Base-by-base conservation (phyloP, 371 early-diverging fungal species). In the Capniomyces stellatus region DNA sequence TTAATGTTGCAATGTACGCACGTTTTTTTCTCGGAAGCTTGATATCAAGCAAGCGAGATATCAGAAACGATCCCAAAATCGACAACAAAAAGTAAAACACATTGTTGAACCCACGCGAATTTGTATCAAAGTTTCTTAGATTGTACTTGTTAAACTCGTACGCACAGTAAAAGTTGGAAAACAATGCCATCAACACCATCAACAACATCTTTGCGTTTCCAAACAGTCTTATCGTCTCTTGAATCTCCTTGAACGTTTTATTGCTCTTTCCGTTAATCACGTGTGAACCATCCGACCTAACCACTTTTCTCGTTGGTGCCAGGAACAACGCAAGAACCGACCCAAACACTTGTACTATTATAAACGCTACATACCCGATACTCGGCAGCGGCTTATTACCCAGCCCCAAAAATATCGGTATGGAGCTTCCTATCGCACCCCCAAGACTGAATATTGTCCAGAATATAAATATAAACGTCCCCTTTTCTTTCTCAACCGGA, bases 401-500 rank as follows among this genome's bases (percentile, higher is more conserved):
- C n/a, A n/a, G n/a, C n/a, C 81, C 81, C 54, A 81, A 54, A 41
- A 59, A 73, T 51, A 85, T 76, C 18, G 80, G 55, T 46, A 86
- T 74, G 13, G 81, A 58, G 40, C 75, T 74, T 24, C 87, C 85
- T 28, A 85, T 56, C 57, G 82, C 74, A 53, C 78, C 83, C 50
- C 85, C 85, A 29, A 75, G 63, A 64, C 82, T 85, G 67, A 85
- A 83, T 50, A 82, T 75, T 56, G 74, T 66, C 86, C 86, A 85
- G 67, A 85, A 85, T 48, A 79, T 74, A 39, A 80, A 74, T 52
- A 85, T 78, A 61, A 71, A 84, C 49, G 70, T 75, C 24, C 83
- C 83, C 66, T 82, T 82, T 41, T 77, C 74, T 40, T 73, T 62
- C 56, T 83, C 83, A 43, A 54, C 47, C 0, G 86, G 83, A 64